A percentile compares a stretch with the other conserved stretches of the same genome.
Conservation (phyloP, 768 basidiomycete genomes). For the Psilocybe cyanescens region DNA sequence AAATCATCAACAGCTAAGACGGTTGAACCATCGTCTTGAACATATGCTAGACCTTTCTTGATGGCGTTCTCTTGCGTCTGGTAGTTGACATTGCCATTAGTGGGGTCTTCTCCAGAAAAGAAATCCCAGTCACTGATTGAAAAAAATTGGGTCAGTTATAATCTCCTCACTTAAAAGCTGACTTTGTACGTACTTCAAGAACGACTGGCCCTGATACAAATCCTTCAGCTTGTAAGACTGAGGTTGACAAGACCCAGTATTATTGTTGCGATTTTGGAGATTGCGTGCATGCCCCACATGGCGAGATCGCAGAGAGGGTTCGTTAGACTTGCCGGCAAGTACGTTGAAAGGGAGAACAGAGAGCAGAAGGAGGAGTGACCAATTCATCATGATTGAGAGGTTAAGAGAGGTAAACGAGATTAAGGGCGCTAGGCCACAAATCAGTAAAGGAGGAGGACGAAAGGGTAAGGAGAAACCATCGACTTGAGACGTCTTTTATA, state of each 20-base stretch:
- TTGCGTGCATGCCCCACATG: slow-evolving; percentile 26
- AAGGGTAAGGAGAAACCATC: slow-evolving; percentile 4
- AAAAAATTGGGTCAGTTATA: neutral
- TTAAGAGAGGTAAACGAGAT: slow-evolving; percentile 6
- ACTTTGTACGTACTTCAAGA: slow-evolving; percentile 54
- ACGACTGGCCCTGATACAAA: slow-evolving; percentile 51
- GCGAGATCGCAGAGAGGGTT: slow-evolving; percentile 20
- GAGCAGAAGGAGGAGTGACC: slow-evolving; percentile 19
- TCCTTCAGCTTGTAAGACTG: slow-evolving; percentile 33
- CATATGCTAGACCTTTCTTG: slow-evolving; percentile 59
- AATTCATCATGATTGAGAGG: slow-evolving; percentile 17
- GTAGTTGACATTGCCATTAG: slow-evolving; percentile 70
- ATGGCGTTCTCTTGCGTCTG: slow-evolving; percentile 49
- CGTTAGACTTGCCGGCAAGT: slow-evolving; percentile 36
- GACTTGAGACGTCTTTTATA: slow-evolving; percentile 12
- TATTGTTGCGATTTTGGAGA: slow-evolving; percentile 24
- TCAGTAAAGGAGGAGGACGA: slow-evolving; percentile 13
- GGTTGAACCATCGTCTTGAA: slow-evolving; percentile 59
- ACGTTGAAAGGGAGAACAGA: slow-evolving; percentile 22
- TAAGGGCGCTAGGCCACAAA: slow-evolving; percentile 11
- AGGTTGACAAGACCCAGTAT: slow-evolving; percentile 16
- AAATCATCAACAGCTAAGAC: slow-evolving; percentile 68
- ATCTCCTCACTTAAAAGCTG: neutral
- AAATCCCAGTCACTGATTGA: slow-evolving; percentile 66
- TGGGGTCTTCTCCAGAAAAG: slow-evolving; percentile 67